Evolutionary conservation across 371 early-diverging fungal species (phyloP).

Genomic region (Syncephalis fuscata): DNA sequence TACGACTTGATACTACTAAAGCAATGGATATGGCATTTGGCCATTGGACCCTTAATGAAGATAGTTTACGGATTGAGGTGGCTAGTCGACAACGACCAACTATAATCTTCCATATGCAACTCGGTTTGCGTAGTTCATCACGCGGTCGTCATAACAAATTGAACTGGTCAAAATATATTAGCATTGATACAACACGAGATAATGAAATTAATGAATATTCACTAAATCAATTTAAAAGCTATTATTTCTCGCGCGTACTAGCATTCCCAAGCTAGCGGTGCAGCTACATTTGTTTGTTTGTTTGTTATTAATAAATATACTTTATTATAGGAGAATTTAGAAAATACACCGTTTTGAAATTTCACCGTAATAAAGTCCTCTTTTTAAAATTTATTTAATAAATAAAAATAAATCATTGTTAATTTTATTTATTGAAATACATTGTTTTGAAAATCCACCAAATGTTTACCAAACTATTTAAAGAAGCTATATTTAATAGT

Average conservation of each 20-base stretch:
- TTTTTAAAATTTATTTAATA: no score
- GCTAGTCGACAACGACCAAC: constrained; percentile 15
- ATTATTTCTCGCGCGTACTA: constrained; percentile 6
- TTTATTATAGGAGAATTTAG: no score
- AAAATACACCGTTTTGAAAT: no score
- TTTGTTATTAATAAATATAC: no score
- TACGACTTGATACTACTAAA: constrained; percentile 12
- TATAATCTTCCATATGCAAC: constrained; percentile 19
- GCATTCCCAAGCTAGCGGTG: no score
- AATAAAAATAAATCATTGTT: no score
- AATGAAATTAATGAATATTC: constrained; percentile 5
- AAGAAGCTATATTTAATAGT: no score
- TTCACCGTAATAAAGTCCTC: no score
- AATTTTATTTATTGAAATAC: no score
- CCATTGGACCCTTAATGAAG: constrained; percentile 13
- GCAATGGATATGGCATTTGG: constrained; percentile 29
- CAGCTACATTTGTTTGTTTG: no score
- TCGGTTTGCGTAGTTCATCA: constrained; percentile 27
- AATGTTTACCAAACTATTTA: no score
- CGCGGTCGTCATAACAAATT: constrained; percentile 50
- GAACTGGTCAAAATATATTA: constrained; percentile 30
- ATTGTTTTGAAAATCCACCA: no score
- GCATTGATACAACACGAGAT: constrained; percentile 9
- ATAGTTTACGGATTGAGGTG: constrained; percentile 14
- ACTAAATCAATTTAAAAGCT: constrained; percentile 6